Conservation (phyloP, 2,329 filamentous ascomycete genomes). For the Fusarium paranaense region DNA sequence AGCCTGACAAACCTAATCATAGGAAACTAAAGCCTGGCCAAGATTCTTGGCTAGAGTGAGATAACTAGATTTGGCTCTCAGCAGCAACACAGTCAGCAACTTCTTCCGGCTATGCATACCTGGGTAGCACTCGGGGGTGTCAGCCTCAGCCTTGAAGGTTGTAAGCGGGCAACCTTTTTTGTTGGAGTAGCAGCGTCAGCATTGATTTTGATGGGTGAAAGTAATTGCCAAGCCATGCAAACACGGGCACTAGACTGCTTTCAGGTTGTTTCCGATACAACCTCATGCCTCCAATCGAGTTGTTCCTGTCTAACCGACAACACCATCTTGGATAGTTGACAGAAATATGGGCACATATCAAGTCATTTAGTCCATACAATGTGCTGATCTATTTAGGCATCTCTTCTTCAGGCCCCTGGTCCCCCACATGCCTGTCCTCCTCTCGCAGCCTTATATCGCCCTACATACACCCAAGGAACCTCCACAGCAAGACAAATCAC, state of each 20-base stretch:
- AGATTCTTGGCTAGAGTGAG: neutral
- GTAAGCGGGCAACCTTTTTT: constrained; percentile 22
- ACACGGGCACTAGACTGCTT: constrained; percentile 13
- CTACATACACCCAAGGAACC: neutral
- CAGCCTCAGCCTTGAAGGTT: constrained; percentile 32
- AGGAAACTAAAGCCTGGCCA: neutral
- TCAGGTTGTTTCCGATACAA: neutral
- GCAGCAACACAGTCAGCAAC: constrained; percentile 30
- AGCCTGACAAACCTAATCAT: neutral
- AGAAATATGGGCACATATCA: neutral
- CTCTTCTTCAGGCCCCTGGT: neutral
- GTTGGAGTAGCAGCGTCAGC: constrained; percentile 11
- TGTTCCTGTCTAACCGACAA: neutral
- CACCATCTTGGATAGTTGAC: neutral
- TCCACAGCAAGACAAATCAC: neutral
- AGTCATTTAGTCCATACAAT: neutral
- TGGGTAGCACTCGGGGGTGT: constrained; percentile 5
- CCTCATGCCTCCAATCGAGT: neutral
- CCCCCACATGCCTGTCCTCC: neutral
- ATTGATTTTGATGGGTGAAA: neutral
- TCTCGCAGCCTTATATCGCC: neutral
- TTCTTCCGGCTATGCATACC: neutral
- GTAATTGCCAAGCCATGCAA: constrained; percentile 14
- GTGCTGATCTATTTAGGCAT: neutral
- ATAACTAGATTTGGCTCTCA: neutral